Evolutionary conservation across 2,329 filamentous ascomycete species (phyloP).

Genomic region (Penicillium sp.): DNA sequence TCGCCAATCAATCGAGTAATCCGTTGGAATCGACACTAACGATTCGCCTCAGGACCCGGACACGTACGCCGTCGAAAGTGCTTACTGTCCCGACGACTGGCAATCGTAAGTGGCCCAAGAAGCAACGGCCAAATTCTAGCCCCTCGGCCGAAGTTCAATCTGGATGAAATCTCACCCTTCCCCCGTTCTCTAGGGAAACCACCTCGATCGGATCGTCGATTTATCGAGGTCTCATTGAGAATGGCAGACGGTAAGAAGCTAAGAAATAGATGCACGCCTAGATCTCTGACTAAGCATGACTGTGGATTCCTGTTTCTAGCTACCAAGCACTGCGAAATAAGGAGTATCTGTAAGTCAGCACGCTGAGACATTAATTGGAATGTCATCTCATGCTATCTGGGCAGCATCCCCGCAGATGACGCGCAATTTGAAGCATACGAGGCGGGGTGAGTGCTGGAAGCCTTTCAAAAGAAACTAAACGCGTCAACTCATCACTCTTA

Average conservation of each 20-base stretch:
- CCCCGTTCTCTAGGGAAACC: slow-evolving; percentile 14
- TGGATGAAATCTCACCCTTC: background rate
- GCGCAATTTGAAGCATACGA: slow-evolving; percentile 16
- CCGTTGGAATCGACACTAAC: background rate
- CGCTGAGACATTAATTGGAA: background rate
- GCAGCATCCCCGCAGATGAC: slow-evolving; percentile 14
- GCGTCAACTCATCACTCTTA: background rate
- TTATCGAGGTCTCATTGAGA: slow-evolving; percentile 22
- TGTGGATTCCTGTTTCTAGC: slow-evolving; percentile 3
- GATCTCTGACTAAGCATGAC: slow-evolving; percentile 2
- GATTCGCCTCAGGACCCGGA: background rate
- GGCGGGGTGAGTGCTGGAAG: slow-evolving; percentile 5
- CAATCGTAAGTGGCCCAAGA: slow-evolving; percentile 5
- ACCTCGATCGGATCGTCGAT: slow-evolving; percentile 26
- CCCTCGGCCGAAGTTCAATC: background rate
- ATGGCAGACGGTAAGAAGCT: slow-evolving; percentile 22
- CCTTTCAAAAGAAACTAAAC: background rate
- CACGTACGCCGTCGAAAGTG: slow-evolving; percentile 3
- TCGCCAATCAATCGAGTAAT: background rate
- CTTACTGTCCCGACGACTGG: slow-evolving; percentile 4
- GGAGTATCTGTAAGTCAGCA: slow-evolving; percentile 19
- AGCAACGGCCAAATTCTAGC: background rate
- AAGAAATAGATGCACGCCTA: background rate
- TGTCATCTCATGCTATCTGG: background rate
- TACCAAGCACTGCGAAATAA: slow-evolving; percentile 25